Evolutionary conservation across 805 yeast genomes (phyloP).

Genomic region (Saturnispora silvae): DNA sequence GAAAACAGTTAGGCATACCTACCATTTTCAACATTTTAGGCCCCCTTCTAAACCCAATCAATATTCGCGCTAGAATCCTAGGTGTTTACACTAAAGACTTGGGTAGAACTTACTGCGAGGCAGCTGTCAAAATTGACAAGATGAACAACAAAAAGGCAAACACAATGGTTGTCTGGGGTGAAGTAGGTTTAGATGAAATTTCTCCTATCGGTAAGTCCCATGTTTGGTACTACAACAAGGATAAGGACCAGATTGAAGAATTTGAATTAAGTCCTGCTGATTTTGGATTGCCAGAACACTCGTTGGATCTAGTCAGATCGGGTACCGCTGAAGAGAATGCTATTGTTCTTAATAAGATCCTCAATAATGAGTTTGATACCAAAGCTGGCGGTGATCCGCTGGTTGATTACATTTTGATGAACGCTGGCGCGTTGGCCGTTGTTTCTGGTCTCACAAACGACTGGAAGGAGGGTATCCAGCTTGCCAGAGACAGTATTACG

Average conservation of each 20-base stretch:
- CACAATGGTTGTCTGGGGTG: slow-evolving; percentile 90
- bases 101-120: slow-evolving; percentile 78
- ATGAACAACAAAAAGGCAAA: slow-evolving; percentile 31
- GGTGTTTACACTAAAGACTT: slow-evolving; percentile 79
- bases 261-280: slow-evolving; percentile 52
- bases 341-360: slow-evolving; percentile 32
- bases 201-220: slow-evolving; percentile 79
- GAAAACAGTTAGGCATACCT: slow-evolving; percentile 76
- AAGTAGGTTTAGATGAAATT: slow-evolving; percentile 84
- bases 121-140: slow-evolving; percentile 55
- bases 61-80: slow-evolving; percentile 63
- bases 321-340: slow-evolving; percentile 90
- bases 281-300: slow-evolving; percentile 72
- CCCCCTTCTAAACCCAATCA: slow-evolving; percentile 88
- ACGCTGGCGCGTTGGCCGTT: slow-evolving; percentile 79
- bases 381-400: slow-evolving; percentile 47
- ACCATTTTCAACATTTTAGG: slow-evolving; percentile 92
- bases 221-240: slow-evolving; percentile 52
- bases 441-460: slow-evolving; percentile 54
- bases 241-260: slow-evolving; percentile 33
- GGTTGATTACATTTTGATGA: slow-evolving; percentile 82
- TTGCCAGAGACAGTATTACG: slow-evolving; percentile 59
- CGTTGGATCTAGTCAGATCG: slow-evolving; percentile 56
- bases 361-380: slow-evolving; percentile 34
- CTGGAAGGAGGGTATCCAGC: slow-evolving; percentile 70